These are phyloP conservation scores for Calonectria pseudoturangicola DNA, from an alignment of 2,329 filamentous ascomycete genomes.

Conservation along the genomic window DNA sequence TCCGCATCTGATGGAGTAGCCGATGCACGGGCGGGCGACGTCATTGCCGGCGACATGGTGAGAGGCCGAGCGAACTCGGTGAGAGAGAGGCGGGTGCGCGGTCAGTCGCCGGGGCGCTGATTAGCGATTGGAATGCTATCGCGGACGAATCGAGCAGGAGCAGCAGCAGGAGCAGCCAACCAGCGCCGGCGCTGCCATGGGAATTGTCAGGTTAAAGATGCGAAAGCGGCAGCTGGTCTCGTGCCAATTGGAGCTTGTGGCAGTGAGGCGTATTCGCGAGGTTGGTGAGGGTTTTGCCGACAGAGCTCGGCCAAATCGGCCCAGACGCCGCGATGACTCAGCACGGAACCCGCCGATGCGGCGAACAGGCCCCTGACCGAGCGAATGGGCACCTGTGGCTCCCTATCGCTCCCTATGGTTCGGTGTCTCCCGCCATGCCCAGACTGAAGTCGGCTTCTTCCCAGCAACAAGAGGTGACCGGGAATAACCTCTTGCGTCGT, in stretches of 20 bases:
- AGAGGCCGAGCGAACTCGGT: conserved; percentile 29
- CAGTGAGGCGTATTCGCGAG: conserved; percentile 19
- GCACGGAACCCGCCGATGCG: conserved; percentile 18
- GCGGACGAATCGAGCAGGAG: conserved; percentile 13
- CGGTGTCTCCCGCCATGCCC: conserved; percentile 32
- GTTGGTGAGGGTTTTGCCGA: conserved; percentile 38
- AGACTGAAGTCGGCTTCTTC: conserved; percentile 39
- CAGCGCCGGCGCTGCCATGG: neutral
- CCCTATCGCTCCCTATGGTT: conserved; percentile 6
- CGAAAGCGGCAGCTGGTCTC: conserved; percentile 30
- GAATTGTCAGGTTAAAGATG: neutral
- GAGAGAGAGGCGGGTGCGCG: neutral
- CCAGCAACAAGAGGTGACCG: neutral
- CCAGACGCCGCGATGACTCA: conserved; percentile 49
- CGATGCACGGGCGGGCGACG: conserved; percentile 40
- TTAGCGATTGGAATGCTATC: conserved; percentile 1
- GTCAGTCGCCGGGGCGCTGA: conserved; percentile 23
- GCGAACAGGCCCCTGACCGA: conserved; percentile 30
- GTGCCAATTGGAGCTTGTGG: conserved; percentile 42
- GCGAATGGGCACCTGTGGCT: neutral
- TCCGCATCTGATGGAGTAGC: conserved; percentile 47
- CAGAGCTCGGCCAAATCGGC: conserved; percentile 27
- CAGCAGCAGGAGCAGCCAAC: neutral
- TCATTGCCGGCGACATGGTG: conserved; percentile 42
- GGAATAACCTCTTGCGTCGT: conserved; percentile 35